Conservation (phyloP, 192 early-diverging fungal genomes). For the Linnemannia hyalina region DNA sequence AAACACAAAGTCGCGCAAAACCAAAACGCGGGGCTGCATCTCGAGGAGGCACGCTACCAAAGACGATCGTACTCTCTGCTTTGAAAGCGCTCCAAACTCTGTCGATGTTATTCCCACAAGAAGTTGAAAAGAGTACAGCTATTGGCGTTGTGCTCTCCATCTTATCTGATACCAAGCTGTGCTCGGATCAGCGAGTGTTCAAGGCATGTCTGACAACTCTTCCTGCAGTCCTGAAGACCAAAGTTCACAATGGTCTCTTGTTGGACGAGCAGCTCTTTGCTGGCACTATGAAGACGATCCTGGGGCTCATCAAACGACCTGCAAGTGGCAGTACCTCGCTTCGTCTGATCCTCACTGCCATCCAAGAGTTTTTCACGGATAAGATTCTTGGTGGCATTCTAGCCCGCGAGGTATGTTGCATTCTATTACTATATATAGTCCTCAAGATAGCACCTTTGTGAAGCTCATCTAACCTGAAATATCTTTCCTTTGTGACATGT, state of each 20-base stretch:
- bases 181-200: slow-evolving; percentile 50
- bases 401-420: slow-evolving; percentile 22
- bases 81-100: slow-evolving; percentile 52
- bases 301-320: slow-evolving; percentile 25
- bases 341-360: slow-evolving; percentile 25
- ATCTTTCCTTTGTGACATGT: neutral
- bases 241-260: slow-evolving; percentile 41
- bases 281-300: slow-evolving; percentile 36
- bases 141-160: slow-evolving; percentile 37
- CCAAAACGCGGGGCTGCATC: slow-evolving; percentile 17
- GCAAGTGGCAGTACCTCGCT: slow-evolving; percentile 28
- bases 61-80: slow-evolving; percentile 38
- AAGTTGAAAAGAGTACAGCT: slow-evolving; percentile 32
- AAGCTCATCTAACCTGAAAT: neutral
- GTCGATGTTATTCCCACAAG: slow-evolving; percentile 26
- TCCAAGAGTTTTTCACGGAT: slow-evolving; percentile 44
- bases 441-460: slow-evolving; percentile 2
- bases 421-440: neutral
- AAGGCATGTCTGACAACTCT: slow-evolving; percentile 49
- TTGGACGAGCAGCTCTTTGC: slow-evolving; percentile 44
- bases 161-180: slow-evolving; percentile 31
- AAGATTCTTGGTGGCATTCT: slow-evolving; percentile 33
- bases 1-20: slow-evolving; percentile 17
- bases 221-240: slow-evolving; percentile 43
- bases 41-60: slow-evolving; percentile 41